These are phyloP conservation scores for Lepiota brunneoincarnata DNA, from an alignment of 768 basidiomycete genomes.

Conservation along the genomic window DNA sequence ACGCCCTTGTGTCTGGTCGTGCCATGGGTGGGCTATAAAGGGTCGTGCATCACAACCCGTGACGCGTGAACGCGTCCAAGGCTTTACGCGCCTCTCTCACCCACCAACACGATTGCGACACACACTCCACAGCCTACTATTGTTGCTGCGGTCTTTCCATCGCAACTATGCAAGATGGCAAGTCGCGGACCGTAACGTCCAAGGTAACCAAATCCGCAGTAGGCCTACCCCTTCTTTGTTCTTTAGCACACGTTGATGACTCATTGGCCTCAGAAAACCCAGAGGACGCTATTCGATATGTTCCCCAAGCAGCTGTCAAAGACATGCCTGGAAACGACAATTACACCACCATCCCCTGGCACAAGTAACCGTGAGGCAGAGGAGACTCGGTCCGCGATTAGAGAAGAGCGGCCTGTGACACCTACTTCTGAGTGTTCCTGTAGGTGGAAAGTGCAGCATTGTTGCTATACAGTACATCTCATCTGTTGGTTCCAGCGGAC, in stretches of 20 bases:
- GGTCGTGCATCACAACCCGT: not conserved
- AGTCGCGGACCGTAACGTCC: not conserved
- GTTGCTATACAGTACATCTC: not conserved
- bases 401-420: not conserved
- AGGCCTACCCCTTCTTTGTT: not conserved
- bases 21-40: constrained; percentile 3
- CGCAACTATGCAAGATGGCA: constrained; percentile 1
- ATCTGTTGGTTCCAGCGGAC: not conserved
- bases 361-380: not conserved
- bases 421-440: not conserved
- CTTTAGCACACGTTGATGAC: not conserved
- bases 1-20: not conserved
- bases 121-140: not conserved
- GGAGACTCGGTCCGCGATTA: not conserved
- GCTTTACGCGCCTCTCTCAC: constrained; percentile 8
- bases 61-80: constrained; percentile 12
- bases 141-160: not conserved
- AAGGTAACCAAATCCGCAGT: constrained; percentile 8
- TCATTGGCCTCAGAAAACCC: constrained; percentile 21
- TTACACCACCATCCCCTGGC: not conserved
- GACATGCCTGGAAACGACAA: not conserved
- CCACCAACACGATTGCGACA: not conserved
- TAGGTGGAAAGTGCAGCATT: not conserved
- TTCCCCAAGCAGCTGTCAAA: constrained; percentile 23
- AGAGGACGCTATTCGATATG: constrained; percentile 41